Conservation (phyloP, 768 basidiomycete species). For the Boletus vermiculosoides region DNA sequence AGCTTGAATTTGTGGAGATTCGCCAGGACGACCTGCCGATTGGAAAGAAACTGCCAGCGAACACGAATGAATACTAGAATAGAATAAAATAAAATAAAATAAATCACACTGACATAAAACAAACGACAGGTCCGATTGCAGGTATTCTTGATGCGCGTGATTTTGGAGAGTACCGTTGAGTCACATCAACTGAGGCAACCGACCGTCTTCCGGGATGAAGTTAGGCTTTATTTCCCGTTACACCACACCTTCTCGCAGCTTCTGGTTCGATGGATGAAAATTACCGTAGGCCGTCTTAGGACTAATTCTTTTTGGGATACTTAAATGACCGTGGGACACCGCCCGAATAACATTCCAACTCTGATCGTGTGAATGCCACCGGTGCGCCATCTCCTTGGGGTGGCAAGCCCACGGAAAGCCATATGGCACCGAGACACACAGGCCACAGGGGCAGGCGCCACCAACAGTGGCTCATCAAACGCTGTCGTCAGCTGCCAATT, state of each 20-base stretch:
- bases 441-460: too few relatives aligned
- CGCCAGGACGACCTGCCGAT: conserved; percentile 32
- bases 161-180: conserved; percentile 4
- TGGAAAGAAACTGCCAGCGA: conserved; percentile 17
- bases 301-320: neutral
- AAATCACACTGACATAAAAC: conserved; percentile 14
- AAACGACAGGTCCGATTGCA: conserved; percentile 27
- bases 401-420: neutral
- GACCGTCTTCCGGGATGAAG: neutral
- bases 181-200: neutral
- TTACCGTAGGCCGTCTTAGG: neutral
- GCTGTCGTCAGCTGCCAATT: too few relatives aligned
- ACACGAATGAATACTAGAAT: neutral
- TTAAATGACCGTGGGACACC: neutral
- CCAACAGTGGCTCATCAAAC: too few relatives aligned
- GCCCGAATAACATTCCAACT: neutral
- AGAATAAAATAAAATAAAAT: neutral
- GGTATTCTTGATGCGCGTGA: conserved; percentile 17
- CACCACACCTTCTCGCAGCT: neutral
- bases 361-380: neutral
- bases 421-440: neutral
- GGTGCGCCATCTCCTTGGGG: neutral
- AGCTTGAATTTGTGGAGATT: conserved; percentile 26
- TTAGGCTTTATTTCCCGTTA: neutral
- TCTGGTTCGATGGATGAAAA: neutral